These are phyloP conservation scores for Naganishia vishniacii DNA, from an alignment of 768 basidiomycete genomes.

Conservation along the genomic window DNA sequence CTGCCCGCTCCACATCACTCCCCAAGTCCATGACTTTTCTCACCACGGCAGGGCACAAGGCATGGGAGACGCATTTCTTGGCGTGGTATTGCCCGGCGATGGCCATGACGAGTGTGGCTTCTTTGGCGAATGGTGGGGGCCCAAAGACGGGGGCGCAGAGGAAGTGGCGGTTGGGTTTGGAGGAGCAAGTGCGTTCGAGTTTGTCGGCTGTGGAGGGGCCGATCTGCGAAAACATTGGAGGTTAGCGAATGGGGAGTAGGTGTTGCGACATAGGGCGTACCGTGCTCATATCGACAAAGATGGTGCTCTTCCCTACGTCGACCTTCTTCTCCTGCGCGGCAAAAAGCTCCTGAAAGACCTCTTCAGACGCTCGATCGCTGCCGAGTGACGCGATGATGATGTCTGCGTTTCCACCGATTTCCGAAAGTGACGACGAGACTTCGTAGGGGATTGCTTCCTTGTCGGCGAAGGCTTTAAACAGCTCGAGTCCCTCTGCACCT, in stretches of 20 bases:
- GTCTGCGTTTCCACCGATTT: conserved; percentile 63
- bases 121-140: conserved; percentile 61
- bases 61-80: conserved; percentile 71
- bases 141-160: conserved; percentile 72
- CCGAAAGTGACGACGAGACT: conserved; percentile 58
- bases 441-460: conserved; percentile 58
- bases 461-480: conserved; percentile 59
- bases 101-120: conserved; percentile 62
- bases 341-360: conserved; percentile 60
- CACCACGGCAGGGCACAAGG: conserved; percentile 73
- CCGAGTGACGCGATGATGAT: conserved; percentile 69
- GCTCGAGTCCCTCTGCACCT: conserved; percentile 46
- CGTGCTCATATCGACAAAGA: conserved; percentile 81
- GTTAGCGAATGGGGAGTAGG: conserved; percentile 52
- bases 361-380: conserved; percentile 65
- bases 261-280: conserved; percentile 52
- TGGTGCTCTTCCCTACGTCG: conserved; percentile 53
- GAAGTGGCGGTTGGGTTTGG: conserved; percentile 59
- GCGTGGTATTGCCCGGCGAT: conserved; percentile 76
- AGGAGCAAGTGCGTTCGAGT: conserved; percentile 63
- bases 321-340: conserved; percentile 56
- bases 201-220: conserved; percentile 48
- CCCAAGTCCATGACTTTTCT: conserved; percentile 70
- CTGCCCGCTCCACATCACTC: conserved; percentile 69
- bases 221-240: conserved; percentile 26